These are phyloP conservation scores for Cyberlindnera sargentensis DNA, from an alignment of 805 yeast species.

Conservation along the genomic window DNA sequence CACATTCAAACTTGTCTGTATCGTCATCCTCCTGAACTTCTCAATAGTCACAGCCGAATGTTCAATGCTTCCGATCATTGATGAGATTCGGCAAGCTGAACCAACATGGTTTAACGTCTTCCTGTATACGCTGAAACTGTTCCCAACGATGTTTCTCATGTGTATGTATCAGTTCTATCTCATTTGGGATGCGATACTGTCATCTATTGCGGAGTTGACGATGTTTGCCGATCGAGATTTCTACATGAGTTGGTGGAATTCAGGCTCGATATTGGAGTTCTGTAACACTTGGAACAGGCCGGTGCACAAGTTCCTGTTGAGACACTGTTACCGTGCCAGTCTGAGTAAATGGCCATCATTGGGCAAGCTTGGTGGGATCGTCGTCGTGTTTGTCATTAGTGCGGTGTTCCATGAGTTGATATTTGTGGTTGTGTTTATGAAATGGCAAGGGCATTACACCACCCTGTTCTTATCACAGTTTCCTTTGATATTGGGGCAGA, in stretches of 20 bases:
- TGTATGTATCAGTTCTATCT: neutral
- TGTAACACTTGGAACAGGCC: neutral
- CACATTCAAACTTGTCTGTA: neutral
- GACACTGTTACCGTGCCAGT: neutral
- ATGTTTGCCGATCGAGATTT: neutral
- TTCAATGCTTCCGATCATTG: too few species aligned
- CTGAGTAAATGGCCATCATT: neutral
- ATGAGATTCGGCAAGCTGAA: too few species aligned
- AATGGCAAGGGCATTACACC: neutral
- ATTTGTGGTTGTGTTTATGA: neutral
- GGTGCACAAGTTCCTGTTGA: neutral
- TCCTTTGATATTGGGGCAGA: neutral
- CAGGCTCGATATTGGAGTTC: neutral
- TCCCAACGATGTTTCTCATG: neutral
- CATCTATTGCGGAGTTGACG: neutral
- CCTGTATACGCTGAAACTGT: neutral
- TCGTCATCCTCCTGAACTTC: neutral
- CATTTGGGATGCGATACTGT: neutral
- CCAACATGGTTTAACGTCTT: neutral
- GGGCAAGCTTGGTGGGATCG: neutral
- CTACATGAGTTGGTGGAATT: neutral
- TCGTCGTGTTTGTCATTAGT: neutral
- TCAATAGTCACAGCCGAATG: neutral
- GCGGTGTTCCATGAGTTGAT: neutral
- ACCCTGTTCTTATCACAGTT: neutral